A percentile compares a stretch with the other conserved stretches of the same genome.
These are phyloP conservation scores for Tuber microsphaerosporum DNA, from an alignment of 495 filamentous ascomycete species.

Conservation along the genomic window DNA sequence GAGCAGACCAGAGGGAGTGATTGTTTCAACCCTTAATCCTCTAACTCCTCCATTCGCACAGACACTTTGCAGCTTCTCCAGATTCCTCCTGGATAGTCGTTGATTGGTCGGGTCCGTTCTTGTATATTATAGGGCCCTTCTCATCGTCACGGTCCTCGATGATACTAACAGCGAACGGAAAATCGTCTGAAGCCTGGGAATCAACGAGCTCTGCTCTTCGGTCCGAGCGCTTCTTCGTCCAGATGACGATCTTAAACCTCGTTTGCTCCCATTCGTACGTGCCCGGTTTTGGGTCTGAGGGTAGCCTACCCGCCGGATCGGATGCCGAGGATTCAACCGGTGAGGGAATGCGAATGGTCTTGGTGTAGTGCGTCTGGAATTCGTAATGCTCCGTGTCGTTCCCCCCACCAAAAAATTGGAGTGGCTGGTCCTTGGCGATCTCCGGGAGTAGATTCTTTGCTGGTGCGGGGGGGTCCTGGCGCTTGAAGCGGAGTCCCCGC, in stretches of 20 bases:
- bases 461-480: constrained; percentile 47
- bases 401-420: constrained; percentile 79
- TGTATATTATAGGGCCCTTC: constrained; percentile 42
- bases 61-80: constrained; percentile 52
- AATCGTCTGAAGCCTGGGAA: constrained; percentile 40
- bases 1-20: not conserved
- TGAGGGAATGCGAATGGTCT: constrained; percentile 53
- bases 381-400: constrained; percentile 77
- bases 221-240: constrained; percentile 52
- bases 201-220: constrained; percentile 10
- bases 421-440: constrained; percentile 63
- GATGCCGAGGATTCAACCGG: constrained; percentile 44
- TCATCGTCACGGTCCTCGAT: constrained; percentile 77
- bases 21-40: constrained; percentile 21
- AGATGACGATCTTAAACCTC: constrained; percentile 82
- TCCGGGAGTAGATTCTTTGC: constrained; percentile 64
- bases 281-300: constrained; percentile 53
- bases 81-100: constrained; percentile 61
- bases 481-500: constrained; percentile 41
- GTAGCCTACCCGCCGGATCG: constrained; percentile 61
- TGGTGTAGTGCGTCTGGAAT: constrained; percentile 87
- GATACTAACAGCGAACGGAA: constrained; percentile 80
- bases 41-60: constrained; percentile 68
- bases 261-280: constrained; percentile 75
- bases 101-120: constrained; percentile 40